Base-by-base conservation (phyloP, 2,329 filamentous ascomycete genomes). In the Colletotrichum agaves region DNA sequence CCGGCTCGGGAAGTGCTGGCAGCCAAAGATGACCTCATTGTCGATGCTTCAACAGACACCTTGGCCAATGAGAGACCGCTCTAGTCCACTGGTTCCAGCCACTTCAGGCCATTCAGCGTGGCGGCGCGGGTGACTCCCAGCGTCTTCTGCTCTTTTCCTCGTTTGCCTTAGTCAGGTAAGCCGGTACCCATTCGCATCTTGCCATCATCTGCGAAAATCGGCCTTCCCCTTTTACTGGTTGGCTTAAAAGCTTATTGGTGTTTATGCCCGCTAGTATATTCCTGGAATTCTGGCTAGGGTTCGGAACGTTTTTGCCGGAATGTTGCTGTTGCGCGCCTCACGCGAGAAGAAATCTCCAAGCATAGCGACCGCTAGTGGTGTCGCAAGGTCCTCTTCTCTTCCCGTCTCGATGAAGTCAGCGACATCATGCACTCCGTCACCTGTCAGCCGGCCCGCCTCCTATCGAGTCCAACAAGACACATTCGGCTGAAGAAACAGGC, bases 11-110 rank as follows among this genome's bases (percentile, higher is more conserved):
- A 27, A 27, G 27, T 4, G 27, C 8, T 27, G 27, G n/a, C 41
- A 33, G 46, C 37, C 5, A 23, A 17, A 39, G 4, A 68, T 68
- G 65, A 68, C 65, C 53, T 68, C 65, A 68, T 60, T 21, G 10
- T 17, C 37, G 52, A 19, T 41, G 37, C 58, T 27, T 21, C 19
- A n/a, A 31, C 19, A 47, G 44, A 19, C 17, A 13, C 5, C 6
- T 4, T 2, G 27, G 1, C 65, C 65, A 68, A 65, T 68, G 11
- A 35, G 5, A 10, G 12, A 4, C 3, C 7, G 39, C 65, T 47
- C 65, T 60, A 56, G 19, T 6, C 8, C 53, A 53, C 61, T 31
- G 55, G 43, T 57, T 53, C 17, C 53, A 67, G 64, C 60, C 64
- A 67, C 64, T 53, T 17, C 61, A 49, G 52, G 46, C 53, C 37